Conservation (phyloP, 805 yeast species). For the Yamadazyma sp. region DNA sequence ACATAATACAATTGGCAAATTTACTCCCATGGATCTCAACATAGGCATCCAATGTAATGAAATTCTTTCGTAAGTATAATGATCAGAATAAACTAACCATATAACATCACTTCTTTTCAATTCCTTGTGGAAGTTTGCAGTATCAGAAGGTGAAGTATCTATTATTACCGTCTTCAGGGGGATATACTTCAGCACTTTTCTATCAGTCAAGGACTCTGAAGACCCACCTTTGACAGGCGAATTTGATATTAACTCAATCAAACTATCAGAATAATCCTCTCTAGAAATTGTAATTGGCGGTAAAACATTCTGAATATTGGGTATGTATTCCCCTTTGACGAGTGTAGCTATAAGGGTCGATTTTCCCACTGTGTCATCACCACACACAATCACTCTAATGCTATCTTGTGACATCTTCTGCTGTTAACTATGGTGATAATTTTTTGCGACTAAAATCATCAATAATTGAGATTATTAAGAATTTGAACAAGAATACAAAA, state of each 20-base stretch:
- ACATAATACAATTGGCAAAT: slow-evolving; percentile 87
- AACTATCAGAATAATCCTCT: slow-evolving; percentile 51
- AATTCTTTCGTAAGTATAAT: slow-evolving; percentile 89
- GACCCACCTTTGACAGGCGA: slow-evolving; percentile 10
- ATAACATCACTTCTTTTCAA: slow-evolving; percentile 85
- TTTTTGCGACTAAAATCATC: no score
- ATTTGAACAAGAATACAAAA: no score
- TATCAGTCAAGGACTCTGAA: slow-evolving; percentile 8
- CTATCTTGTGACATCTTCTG: slow-evolving; percentile 22
- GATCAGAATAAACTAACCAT: slow-evolving; percentile 92
- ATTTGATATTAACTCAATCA: slow-evolving; percentile 17
- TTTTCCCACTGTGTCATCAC: slow-evolving; percentile 91
- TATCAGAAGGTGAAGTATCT: slow-evolving; percentile 76
- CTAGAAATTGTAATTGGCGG: slow-evolving; percentile 83
- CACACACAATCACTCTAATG: slow-evolving; percentile 84
- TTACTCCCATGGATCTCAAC: slow-evolving; percentile 90
- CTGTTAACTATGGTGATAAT: no score
- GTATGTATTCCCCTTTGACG: slow-evolving; percentile 76
- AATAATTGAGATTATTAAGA: no score
- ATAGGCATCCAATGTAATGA: slow-evolving; percentile 93
- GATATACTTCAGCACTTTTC: slow-evolving; percentile 25
- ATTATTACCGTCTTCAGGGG: slow-evolving; percentile 62
- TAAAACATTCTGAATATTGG: slow-evolving; percentile 71
- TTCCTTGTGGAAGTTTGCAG: slow-evolving; percentile 59
- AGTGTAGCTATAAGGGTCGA: slow-evolving; percentile 75